Conservation (phyloP, 2,329 filamentous ascomycete genomes). For the Xylariaceae sp. region DNA sequence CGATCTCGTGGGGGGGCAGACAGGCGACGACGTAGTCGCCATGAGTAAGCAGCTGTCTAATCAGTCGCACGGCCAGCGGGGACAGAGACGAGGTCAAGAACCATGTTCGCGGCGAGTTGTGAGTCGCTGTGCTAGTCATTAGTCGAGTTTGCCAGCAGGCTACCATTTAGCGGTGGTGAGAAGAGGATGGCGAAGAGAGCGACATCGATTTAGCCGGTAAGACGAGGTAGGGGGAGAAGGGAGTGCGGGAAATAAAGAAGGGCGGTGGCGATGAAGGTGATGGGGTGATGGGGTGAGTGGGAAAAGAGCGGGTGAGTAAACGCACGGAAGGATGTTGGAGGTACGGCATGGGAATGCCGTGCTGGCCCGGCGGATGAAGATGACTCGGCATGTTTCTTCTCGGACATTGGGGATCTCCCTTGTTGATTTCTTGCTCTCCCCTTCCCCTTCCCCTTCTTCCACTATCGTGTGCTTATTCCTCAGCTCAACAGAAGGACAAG, state of each 20-base stretch:
- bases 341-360: slow-evolving; percentile 39
- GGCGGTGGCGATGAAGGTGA: neutral
- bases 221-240: neutral
- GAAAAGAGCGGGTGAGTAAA: slow-evolving; percentile 20
- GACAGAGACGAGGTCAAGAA: slow-evolving; percentile 83
- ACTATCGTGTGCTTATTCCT: no score
- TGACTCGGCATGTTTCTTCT: slow-evolving; percentile 42
- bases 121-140: slow-evolving; percentile 48
- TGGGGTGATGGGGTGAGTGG: slow-evolving; percentile 3
- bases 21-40: slow-evolving; percentile 88
- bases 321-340: slow-evolving; percentile 50
- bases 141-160: slow-evolving; percentile 19
- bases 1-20: slow-evolving; percentile 71
- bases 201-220: no score
- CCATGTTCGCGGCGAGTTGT: slow-evolving; percentile 81
- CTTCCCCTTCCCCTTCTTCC: neutral
- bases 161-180: neutral
- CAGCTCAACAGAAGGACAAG: no score
- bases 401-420: slow-evolving; percentile 40
- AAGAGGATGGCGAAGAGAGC: neutral
- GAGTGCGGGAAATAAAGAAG: neutral
- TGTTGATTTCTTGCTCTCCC: no score
- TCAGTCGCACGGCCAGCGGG: slow-evolving; percentile 76
- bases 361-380: slow-evolving; percentile 32
- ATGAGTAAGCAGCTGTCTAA: slow-evolving; percentile 76